Evolutionary conservation across 2,329 filamentous ascomycete species (phyloP).

Genomic region (Clonostachys sp.): DNA sequence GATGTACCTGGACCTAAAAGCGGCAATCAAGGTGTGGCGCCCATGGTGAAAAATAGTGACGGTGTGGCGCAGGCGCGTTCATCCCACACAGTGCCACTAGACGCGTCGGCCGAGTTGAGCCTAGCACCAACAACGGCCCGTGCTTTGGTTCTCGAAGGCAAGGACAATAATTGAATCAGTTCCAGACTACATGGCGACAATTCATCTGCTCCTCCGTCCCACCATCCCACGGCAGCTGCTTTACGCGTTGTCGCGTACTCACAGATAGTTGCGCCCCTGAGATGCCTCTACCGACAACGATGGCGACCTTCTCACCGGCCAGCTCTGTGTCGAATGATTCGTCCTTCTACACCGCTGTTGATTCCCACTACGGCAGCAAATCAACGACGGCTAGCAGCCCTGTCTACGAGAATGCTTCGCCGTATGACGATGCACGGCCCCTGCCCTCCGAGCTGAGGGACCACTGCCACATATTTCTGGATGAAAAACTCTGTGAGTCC

Average conservation of each 20-base stretch:
- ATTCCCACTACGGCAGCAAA: conserved; percentile 10
- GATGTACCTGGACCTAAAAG: no score
- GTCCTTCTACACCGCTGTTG: conserved; percentile 28
- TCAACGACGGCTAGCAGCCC: conserved; percentile 29
- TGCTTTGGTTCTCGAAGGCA: no score
- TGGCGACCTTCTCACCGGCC: conserved; percentile 6
- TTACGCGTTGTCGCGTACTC: background rate
- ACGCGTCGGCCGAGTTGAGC: no score
- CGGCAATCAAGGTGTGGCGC: no score
- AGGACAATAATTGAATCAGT: no score
- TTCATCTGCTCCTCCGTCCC: background rate
- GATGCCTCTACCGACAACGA: background rate
- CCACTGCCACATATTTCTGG: conserved; percentile 68
- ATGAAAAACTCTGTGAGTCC: conserved; percentile 65
- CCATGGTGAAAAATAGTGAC: no score
- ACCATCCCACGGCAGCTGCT: background rate
- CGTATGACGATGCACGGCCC: conserved; percentile 48
- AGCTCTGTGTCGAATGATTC: conserved; percentile 20
- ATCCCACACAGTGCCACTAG: no score
- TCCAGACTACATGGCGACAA: no score
- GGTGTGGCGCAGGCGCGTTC: no score
- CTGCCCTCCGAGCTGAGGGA: conserved; percentile 61
- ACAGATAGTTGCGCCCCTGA: background rate
- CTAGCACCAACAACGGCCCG: no score
- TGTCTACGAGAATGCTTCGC: conserved; percentile 16